Base-by-base conservation (phyloP, 1,139 yeast genomes). In the Nakaseomyces glabratus region DNA sequence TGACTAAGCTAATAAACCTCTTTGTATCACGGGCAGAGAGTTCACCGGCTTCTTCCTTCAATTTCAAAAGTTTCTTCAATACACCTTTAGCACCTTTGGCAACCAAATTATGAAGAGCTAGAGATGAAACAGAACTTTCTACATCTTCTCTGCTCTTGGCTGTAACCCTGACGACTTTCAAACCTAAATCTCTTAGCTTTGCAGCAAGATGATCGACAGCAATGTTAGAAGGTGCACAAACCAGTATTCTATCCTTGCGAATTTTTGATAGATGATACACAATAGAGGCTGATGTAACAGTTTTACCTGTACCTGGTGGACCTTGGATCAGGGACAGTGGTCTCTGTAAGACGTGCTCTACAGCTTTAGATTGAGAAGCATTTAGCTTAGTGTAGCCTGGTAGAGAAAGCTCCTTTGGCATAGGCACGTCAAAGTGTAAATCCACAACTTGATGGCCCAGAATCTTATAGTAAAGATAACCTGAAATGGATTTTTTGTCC, bases 301-400 rank as follows among this genome's bases (percentile, higher is more conserved):
- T 88, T 56, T 88, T 88, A 55, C 97, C 97, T 0, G 97, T 88
- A 33, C 60, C 60, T 11, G 97, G 97, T n/a, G 97, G 97, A 13
- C 97, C 97, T 58, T 88, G 97, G 45, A 88, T 86, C 49, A 88
- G 68, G 6, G 94, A 75, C 29, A 88, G 65, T 2, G 95, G 95
- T 47, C 76, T 67, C 49, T 71, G 72, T 41, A 88, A 61, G 1
- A 81, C 95, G 4, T 73, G 62, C 38, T 70, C 66, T 17, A 88
- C 88, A 0, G 96, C 96, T 49, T 72, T 73, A 2, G 69, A 69
- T 58, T 88, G 97, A 1, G 95, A 82, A 13, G 65, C 65, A 55
- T 88, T 88, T 44, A 88, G 66, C 40, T 71, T 73, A 0, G 90
- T 73, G 41, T 82, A 66, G 7, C 75, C 73, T 0, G 84, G 81